Evolutionary conservation across 768 basidiomycete species (phyloP), one percentile per base, ranked within the genome.

Genomic region (Lactarius quietus): DNA sequence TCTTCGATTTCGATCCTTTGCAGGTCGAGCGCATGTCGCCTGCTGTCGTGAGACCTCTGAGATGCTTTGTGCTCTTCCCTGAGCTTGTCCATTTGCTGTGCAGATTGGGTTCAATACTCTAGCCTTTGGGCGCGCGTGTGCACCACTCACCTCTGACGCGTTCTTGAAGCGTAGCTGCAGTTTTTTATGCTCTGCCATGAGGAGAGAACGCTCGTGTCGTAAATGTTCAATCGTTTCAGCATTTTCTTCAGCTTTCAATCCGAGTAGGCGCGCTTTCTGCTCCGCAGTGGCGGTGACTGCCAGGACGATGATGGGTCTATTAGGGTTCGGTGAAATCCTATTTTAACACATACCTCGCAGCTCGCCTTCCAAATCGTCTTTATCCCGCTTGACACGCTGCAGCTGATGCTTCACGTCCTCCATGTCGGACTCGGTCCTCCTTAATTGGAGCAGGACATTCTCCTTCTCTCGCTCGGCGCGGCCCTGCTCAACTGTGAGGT

Each of bases 381-480:
- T 93, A 70, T 91, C 87, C 64, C 85, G 83, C 75, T 91, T 93
- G 74, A 84, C 78, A 62, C 80, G 81, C 52, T 87, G 84, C 8
- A 93, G 74, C 38, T 93, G 86, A 15, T 81, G 74, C 68, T 85
- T 87, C 51, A 93, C 83, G 58, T 88, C 89, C 29, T 88, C 84
- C 84, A 93, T 91, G 71, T 92, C 90, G 48, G 83, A 81, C 78
- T 92, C 89, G 15, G 88, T 88, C 31, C 89, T 82, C 66, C 84
- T 82, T 69, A 93, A 73, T 67, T 93, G 84, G 17, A 81, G 77
- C 33, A 85, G 69, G 57, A 93, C 79, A 12, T 83, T 81, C 58
- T 85, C 82, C 71, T 86, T 88, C 69, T 92, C 88, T 29, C 86
- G 82, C 58, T 86, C 82, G 26, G 84, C 78, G 6, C 80, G 81